Evolutionary conservation across 1,284 basidiomycete species (phyloP), one percentile per base, ranked within the genome.

Genomic region (Salmacisia buchloeana): DNA sequence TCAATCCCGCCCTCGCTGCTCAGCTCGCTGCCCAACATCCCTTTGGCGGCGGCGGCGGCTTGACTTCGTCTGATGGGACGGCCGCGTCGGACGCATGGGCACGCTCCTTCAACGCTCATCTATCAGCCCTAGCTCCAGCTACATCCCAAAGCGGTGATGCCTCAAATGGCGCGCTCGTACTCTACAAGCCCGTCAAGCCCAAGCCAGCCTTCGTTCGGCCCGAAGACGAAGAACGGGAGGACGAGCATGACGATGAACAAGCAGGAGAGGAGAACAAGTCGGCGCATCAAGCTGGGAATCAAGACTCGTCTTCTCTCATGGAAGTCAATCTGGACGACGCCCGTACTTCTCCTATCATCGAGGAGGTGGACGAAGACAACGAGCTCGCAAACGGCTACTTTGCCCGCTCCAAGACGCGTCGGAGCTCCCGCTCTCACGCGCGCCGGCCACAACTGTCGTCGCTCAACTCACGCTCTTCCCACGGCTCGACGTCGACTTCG

Each of bases 111-210:
- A 45, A 45, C 12, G 43, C 9, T 13, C 43, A 10, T 7, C 21
- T 21, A 45, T 13, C 12, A 21, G 10, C 43, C 13, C n/a, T 45
- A 9, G 6, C 21, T 15, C 10, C 43, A 13, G 13, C 43, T 7
- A 9, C 43, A 9, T 45, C 21, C 7, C 10, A 15, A n/a, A n/a
- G n/a, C n/a, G n/a, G n/a, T n/a, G n/a, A n/a, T n/a, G n/a, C n/a
- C n/a, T n/a, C n/a, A n/a, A n/a, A n/a, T n/a, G 46, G 46, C 15
- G 46, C 46, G 15, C 46, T 52, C 23, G 29, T 52, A 2, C 46
- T 52, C 46, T 52, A 52, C 46, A 52, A 52, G 25, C 46, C 46
- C 10, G 23, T 52, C 46, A 52, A 15, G 7, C 46, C 46, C 46
- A 52, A 52, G 25, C 18, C 46, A 27, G 46, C 46, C 4, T 52